These are phyloP conservation scores for Aspergillus sojae DNA, from an alignment of 2,329 filamentous ascomycete genomes.

Conservation along the genomic window DNA sequence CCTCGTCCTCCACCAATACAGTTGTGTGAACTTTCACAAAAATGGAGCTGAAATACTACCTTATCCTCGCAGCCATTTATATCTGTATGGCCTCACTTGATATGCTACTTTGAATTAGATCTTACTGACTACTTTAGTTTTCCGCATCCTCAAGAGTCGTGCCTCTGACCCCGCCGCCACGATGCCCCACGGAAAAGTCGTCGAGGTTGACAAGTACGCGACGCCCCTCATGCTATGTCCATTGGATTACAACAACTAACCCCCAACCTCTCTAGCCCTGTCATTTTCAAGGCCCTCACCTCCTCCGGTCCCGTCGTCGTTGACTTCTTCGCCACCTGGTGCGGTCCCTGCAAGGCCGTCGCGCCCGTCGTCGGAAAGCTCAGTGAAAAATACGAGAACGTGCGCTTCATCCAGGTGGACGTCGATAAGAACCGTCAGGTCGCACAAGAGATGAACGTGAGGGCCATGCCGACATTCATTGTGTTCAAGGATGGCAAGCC, in stretches of 20 bases:
- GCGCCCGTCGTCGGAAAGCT: constrained; percentile 55
- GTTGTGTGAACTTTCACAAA: neutral
- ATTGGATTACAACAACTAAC: neutral
- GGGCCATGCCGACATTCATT: constrained; percentile 49
- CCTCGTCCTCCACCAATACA: neutral
- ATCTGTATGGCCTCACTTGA: constrained; percentile 8
- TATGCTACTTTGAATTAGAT: neutral
- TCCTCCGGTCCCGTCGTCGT: constrained; percentile 55
- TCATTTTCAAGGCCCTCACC: constrained; percentile 59
- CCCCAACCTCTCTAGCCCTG: constrained; percentile 45
- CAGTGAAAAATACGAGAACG: constrained; percentile 52
- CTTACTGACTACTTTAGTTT: constrained; percentile 4
- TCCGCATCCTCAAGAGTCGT: constrained; percentile 20
- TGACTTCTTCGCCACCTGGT: constrained; percentile 60
- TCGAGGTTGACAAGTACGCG: constrained; percentile 39
- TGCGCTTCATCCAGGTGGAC: constrained; percentile 59
- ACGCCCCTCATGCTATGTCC: neutral
- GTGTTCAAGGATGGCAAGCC: constrained; percentile 44
- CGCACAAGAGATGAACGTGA: constrained; percentile 53
- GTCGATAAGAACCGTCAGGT: constrained; percentile 56
- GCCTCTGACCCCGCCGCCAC: constrained; percentile 20
- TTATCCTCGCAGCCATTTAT: constrained; percentile 18
- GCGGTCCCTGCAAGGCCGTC: constrained; percentile 60
- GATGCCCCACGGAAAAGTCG: constrained; percentile 40
- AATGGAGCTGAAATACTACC: constrained; percentile 18